Conservation (phyloP, 306 rosid species). For the Echinosophora koreensis region DNA sequence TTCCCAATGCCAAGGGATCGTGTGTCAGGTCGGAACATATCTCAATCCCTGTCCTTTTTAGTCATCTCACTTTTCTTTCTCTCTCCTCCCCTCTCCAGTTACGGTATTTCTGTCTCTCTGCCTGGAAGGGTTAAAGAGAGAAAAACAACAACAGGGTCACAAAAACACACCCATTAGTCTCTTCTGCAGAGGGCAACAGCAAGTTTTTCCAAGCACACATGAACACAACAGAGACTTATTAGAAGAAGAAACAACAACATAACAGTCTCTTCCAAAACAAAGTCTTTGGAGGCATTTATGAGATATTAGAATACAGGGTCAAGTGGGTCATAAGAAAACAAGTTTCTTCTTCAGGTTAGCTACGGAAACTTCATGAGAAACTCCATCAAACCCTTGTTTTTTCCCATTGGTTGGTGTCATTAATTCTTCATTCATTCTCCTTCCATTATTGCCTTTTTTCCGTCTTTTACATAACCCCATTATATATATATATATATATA, state of each 20-base stretch:
- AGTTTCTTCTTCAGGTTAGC: conserved; percentile 44
- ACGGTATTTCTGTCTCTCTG: conserved; percentile 30
- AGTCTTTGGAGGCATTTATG: conserved; percentile 26
- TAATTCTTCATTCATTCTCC: conserved; percentile 35
- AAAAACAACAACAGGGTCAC: not conserved
- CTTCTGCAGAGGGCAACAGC: conserved; percentile 17
- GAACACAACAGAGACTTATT: not conserved
- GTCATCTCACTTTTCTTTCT: conserved; percentile 23
- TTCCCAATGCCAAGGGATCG: conserved; percentile 47
- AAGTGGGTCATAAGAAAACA: not conserved
- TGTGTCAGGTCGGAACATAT: conserved; percentile 40
- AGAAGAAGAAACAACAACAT: not conserved
- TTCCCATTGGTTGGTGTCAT: conserved; percentile 12
- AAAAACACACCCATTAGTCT: conserved; percentile 3
- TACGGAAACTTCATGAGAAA: conserved; percentile 12
- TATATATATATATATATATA: not conserved
- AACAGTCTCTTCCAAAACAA: not conserved
- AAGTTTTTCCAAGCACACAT: not conserved
- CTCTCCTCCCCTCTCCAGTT: not conserved
- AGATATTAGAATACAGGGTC: not conserved
- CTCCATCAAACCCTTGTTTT: not conserved
- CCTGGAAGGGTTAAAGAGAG: not conserved
- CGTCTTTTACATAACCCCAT: not conserved
- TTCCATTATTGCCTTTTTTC: conserved; percentile 1
- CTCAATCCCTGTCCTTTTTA: conserved; percentile 48